These are phyloP conservation scores for Jackrogersella multiformis DNA, from an alignment of 495 filamentous ascomycete genomes.

Conservation along the genomic window DNA sequence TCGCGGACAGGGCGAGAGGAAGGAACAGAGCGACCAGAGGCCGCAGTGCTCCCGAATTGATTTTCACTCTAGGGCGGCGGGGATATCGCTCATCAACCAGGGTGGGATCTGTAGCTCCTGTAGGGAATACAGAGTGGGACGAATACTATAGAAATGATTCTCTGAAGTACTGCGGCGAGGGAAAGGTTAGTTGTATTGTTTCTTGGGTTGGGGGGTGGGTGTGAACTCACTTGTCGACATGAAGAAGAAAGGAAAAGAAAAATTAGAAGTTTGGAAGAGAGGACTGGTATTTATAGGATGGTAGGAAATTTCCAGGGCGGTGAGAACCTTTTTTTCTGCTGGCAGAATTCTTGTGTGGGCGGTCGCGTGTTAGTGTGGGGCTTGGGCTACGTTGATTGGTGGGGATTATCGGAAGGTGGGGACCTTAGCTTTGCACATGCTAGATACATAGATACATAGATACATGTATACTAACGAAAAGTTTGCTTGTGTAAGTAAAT, in stretches of 20 bases:
- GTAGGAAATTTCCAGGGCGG: neutral
- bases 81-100: conserved; percentile 70
- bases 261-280: conserved; percentile 3
- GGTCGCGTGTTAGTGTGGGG: neutral
- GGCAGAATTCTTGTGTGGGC: conserved; percentile 2
- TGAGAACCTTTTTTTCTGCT: neutral
- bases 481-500: too few relatives aligned
- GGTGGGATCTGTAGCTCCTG: conserved; percentile 71
- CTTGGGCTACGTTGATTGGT: neutral
- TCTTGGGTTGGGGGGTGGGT: conserved; percentile 7
- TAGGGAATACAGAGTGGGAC: conserved; percentile 81
- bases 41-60: conserved; percentile 40
- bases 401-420: too few relatives aligned
- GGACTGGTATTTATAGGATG: neutral
- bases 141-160: conserved; percentile 89
- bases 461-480: too few relatives aligned
- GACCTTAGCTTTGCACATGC: too few relatives aligned
- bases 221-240: conserved; percentile 43
- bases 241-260: conserved; percentile 47
- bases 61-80: conserved; percentile 68
- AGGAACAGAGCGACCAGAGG: conserved; percentile 39
- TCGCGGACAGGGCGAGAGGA: conserved; percentile 62
- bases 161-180: conserved; percentile 37
- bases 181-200: conserved; percentile 16
- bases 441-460: too few relatives aligned